phyloP scores from a whole-genome alignment of 306 rosid species.

The Pyrus communis region DNA sequence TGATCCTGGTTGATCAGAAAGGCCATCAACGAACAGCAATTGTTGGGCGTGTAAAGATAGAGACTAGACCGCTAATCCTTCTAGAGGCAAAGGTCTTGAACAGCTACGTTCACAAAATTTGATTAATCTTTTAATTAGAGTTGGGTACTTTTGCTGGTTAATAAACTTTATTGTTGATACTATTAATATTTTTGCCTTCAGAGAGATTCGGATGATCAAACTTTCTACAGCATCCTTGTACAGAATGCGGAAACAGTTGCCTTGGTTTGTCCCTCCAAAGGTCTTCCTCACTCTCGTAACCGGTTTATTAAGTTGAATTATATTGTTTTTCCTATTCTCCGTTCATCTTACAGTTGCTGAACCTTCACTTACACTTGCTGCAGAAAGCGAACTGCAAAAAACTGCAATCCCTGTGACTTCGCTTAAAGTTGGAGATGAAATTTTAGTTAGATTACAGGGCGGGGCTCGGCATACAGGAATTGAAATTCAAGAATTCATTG shows the following conservation, averaged over 20 bases:
- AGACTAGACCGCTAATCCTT: conserved; percentile 71
- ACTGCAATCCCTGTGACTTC: conserved; percentile 67
- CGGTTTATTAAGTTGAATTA: not conserved
- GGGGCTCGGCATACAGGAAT: conserved; percentile 93
- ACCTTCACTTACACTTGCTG: conserved; percentile 2
- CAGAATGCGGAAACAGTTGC: conserved; percentile 93
- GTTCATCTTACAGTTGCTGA: not conserved
- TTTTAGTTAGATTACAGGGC: conserved; percentile 67
- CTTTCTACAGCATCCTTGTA: conserved; percentile 56
- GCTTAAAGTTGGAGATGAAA: conserved; percentile 69
- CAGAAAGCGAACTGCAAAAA: conserved; percentile 37
- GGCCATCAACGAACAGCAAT: conserved; percentile 64
- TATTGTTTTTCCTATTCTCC: conserved; percentile 1
- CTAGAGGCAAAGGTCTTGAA: conserved; percentile 79
- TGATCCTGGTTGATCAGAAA: conserved; percentile 64
- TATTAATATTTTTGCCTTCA: conserved; percentile 13
- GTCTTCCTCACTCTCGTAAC: conserved; percentile 18
- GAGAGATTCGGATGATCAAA: conserved; percentile 44
- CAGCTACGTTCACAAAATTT: too few relatives aligned
- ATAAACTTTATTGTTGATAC: not conserved
- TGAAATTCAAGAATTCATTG: conserved; percentile 86
- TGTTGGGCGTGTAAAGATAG: conserved; percentile 88
- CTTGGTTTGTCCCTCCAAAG: conserved; percentile 54
- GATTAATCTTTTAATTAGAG: not conserved
- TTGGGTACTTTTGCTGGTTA: not conserved